These are phyloP conservation scores for Lepiota venenata DNA, from an alignment of 768 basidiomycete species.

Conservation along the genomic window DNA sequence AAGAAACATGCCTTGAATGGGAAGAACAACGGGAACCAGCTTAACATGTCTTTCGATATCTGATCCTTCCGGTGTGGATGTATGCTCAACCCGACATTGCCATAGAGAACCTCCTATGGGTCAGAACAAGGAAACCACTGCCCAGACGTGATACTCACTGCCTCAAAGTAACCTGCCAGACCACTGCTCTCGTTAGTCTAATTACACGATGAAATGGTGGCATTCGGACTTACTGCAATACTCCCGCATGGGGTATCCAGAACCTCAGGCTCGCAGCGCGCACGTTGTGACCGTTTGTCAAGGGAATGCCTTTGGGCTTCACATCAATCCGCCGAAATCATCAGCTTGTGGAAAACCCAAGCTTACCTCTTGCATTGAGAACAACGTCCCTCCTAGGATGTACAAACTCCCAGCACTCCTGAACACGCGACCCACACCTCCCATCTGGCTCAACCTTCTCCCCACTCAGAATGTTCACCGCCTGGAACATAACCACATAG, in stretches of 20 bases:
- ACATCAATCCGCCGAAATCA: constrained; percentile 1
- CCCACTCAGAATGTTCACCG: constrained; percentile 86
- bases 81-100: constrained; percentile 87
- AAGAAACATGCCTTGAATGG: constrained; percentile 73
- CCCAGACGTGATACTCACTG: constrained; percentile 32
- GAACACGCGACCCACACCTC: constrained; percentile 78
- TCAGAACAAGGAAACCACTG: neutral
- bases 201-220: neutral
- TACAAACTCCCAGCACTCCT: constrained; percentile 97
- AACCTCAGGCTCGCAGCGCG: constrained; percentile 84
- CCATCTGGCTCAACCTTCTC: constrained; percentile 57
- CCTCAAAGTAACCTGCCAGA: constrained; percentile 96
- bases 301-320: constrained; percentile 62
- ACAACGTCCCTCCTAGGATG: constrained; percentile 85
- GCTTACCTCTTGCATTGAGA: constrained; percentile 65
- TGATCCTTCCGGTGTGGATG: constrained; percentile 86
- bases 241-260: constrained; percentile 92
- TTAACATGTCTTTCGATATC: constrained; percentile 94
- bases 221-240: constrained; percentile 58
- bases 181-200: constrained; percentile 41
- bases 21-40: constrained; percentile 98
- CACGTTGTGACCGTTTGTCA: constrained; percentile 96
- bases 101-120: constrained; percentile 61
- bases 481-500: constrained; percentile 98
- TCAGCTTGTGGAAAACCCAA: constrained; percentile 4